Conservation (phyloP, 306 rosid genomes). For the Chamaecrista fasciculata region DNA sequence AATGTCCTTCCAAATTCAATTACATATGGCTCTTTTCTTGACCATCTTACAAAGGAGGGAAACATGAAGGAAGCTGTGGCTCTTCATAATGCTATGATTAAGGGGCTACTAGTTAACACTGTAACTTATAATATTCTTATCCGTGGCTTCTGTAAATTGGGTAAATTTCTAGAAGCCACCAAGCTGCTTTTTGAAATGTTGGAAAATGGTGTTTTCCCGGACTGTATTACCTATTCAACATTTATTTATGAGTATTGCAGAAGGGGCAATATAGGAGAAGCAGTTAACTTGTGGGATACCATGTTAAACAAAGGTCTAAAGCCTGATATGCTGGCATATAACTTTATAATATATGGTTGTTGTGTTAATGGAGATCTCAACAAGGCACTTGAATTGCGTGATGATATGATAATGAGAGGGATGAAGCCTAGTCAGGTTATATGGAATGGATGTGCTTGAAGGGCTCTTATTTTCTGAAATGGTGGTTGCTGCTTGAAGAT, state of each 20-base stretch:
- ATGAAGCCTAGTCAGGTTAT: conserved; percentile 50
- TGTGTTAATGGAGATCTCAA: conserved; percentile 71
- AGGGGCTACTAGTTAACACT: conserved; percentile 63
- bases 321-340: conserved; percentile 75
- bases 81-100: conserved; percentile 69
- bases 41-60: conserved; percentile 68
- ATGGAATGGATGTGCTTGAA: conserved; percentile 6
- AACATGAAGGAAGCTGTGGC: conserved; percentile 70
- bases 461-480: conserved; percentile 12
- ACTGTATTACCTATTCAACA: conserved; percentile 83
- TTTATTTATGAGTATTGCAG: conserved; percentile 74
- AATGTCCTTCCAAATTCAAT: conserved; percentile 60
- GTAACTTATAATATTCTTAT: conserved; percentile 80
- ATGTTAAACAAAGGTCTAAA: conserved; percentile 77
- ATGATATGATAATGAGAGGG: conserved; percentile 75
- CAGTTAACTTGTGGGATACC: conserved; percentile 66
- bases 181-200: conserved; percentile 65
- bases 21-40: conserved; percentile 81
- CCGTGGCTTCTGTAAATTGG: conserved; percentile 79
- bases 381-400: conserved; percentile 76
- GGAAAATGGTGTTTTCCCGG: conserved; percentile 61
- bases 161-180: conserved; percentile 69
- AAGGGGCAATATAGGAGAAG: conserved; percentile 62
- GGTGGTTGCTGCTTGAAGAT: conserved; percentile 12
- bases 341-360: conserved; percentile 76